Conservation (phyloP, 2,329 filamentous ascomycete species). For the Aspergillus sp. region DNA sequence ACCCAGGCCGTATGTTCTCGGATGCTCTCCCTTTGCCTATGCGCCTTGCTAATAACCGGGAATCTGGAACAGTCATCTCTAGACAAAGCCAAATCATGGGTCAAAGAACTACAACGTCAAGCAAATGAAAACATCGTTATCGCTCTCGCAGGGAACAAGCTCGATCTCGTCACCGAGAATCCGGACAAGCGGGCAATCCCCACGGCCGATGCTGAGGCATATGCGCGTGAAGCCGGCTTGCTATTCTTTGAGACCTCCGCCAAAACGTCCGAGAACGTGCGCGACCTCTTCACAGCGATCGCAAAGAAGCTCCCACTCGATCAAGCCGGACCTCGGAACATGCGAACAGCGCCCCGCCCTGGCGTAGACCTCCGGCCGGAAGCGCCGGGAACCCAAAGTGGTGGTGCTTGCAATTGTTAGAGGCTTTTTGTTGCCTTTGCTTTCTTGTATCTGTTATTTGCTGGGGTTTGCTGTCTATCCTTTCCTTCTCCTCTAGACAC, state of each 20-base stretch:
- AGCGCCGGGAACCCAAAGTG: slow-evolving; percentile 59
- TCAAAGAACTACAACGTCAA: slow-evolving; percentile 97
- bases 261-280: slow-evolving; percentile 95
- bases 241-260: slow-evolving; percentile 99
- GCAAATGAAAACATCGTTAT: slow-evolving; percentile 99
- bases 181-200: slow-evolving; percentile 93
- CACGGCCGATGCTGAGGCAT: slow-evolving; percentile 88
- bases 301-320: slow-evolving; percentile 97
- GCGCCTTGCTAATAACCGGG: slow-evolving; percentile 7
- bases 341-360: slow-evolving; percentile 63
- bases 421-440: slow-evolving; percentile 16
- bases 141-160: slow-evolving; percentile 94
- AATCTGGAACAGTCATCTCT: slow-evolving; percentile 71
- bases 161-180: slow-evolving; percentile 90
- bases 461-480: slow-evolving; percentile 8
- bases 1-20: slow-evolving; percentile 81
- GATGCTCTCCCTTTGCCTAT: slow-evolving; percentile 4
- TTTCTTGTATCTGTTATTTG: slow-evolving; percentile 9
- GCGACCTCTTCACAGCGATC: slow-evolving; percentile 94
- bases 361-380: slow-evolving; percentile 69
- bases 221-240: slow-evolving; percentile 87
- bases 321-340: slow-evolving; percentile 87
- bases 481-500: slow-evolving; percentile 20
- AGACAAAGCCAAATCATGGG: slow-evolving; percentile 99
- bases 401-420: slow-evolving; percentile 65